These are phyloP conservation scores for Phytophthora pini DNA, from an alignment of 352 stramenopile species.

Conservation along the genomic window DNA sequence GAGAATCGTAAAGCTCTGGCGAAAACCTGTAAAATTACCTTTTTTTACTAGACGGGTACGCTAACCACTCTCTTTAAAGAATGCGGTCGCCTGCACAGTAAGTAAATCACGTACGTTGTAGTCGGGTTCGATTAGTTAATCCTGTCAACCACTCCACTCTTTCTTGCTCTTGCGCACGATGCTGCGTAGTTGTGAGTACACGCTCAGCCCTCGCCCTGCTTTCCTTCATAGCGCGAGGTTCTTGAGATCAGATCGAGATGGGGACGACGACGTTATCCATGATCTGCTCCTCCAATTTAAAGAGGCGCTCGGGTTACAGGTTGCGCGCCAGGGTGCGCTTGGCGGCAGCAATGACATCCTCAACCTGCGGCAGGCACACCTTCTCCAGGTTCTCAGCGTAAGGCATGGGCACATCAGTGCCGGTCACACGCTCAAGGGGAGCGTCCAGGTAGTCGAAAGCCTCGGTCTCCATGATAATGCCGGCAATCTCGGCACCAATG, in stretches of 20 bases:
- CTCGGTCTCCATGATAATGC: conserved; percentile 98
- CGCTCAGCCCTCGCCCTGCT: conserved; percentile 32
- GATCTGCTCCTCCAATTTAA: conserved; percentile 13
- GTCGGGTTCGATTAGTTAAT: conserved; percentile 42
- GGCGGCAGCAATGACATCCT: conserved; percentile 94
- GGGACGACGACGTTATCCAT: conserved; percentile 24
- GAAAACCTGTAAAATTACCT: no score
- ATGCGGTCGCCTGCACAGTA: no score
- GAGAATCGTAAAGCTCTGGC: no score
- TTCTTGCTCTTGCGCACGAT: conserved; percentile 31
- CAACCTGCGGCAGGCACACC: conserved; percentile 93
- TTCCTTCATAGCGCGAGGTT: conserved; percentile 41
- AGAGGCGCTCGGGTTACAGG: conserved; percentile 56
- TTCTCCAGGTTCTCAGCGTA: conserved; percentile 98
- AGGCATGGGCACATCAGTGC: conserved; percentile 98
- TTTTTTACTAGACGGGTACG: no score
- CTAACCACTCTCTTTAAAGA: no score
- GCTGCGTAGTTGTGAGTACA: conserved; percentile 26
- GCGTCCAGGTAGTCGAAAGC: conserved; percentile 99
- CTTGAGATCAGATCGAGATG: conserved; percentile 32
- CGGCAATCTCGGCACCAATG: conserved; percentile 97
- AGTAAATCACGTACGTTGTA: conserved; percentile 26
- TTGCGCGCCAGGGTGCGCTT: conserved; percentile 88
- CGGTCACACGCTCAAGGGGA: conserved; percentile 96
- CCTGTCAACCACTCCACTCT: conserved; percentile 31